Conservation (phyloP, 495 filamentous ascomycete species). For the Aspergillus nanangensis region DNA sequence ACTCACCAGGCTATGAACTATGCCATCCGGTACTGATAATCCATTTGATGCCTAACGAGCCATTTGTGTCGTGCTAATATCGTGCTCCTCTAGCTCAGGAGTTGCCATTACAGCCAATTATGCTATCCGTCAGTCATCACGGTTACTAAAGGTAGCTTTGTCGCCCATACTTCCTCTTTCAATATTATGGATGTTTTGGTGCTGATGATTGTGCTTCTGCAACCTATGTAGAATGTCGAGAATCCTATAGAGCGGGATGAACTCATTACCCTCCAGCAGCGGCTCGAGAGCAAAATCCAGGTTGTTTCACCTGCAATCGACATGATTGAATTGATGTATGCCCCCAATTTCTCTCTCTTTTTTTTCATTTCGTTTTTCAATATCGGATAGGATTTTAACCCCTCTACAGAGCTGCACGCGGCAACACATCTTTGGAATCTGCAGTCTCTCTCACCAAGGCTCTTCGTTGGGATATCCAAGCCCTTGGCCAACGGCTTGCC, state of each 20-base stretch:
- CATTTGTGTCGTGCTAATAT: conserved; percentile 5
- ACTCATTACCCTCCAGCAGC: conserved; percentile 64
- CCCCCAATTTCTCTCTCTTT: neutral
- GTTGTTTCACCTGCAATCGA: conserved; percentile 92
- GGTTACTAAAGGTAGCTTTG: conserved; percentile 74
- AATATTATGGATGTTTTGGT: neutral
- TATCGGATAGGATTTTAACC: neutral
- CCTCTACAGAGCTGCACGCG: conserved; percentile 67
- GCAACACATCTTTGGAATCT: conserved; percentile 91
- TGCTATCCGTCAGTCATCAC: conserved; percentile 75
- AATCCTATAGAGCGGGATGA: conserved; percentile 62
- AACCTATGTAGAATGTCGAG: conserved; percentile 54
- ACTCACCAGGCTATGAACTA: conserved; percentile 87
- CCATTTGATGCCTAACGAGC: neutral
- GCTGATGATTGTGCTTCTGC: conserved; percentile 10
- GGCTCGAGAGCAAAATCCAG: conserved; percentile 78
- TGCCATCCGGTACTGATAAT: conserved; percentile 60
- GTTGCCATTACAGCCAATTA: conserved; percentile 83
- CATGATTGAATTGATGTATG: conserved; percentile 84
- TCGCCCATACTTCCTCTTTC: neutral
- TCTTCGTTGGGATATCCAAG: conserved; percentile 83
- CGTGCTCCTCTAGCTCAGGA: conserved; percentile 56
- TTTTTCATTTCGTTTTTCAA: neutral
- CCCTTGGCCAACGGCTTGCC: conserved; percentile 71
- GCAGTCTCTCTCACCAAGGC: conserved; percentile 82